Evolutionary conservation across 164 flowering plant genomes (phyloP).

Genomic region (Sextonia rubra): DNA sequence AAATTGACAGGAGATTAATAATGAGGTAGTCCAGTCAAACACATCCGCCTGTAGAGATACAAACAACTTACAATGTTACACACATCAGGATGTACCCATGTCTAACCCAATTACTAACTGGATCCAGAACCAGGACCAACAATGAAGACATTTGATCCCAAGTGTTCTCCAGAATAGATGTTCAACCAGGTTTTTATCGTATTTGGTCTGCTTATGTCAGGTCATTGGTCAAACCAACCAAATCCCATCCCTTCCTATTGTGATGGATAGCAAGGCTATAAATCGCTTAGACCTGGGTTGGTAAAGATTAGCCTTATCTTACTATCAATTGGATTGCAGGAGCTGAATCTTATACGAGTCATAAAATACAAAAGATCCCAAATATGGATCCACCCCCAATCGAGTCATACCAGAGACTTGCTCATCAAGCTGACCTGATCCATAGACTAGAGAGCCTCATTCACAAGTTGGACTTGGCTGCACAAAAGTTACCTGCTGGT

Average conservation of each 20-base stretch:
- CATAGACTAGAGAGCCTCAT: neutral
- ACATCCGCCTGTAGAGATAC: neutral
- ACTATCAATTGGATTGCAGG: neutral
- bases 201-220: neutral
- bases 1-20: slow-evolving; percentile 8
- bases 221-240: neutral
- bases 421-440: neutral
- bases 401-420: neutral
- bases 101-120: neutral
- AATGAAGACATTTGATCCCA: neutral
- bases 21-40: neutral
- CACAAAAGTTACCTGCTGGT: slow-evolving; percentile 71
- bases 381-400: neutral
- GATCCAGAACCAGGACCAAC: neutral
- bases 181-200: neutral
- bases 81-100: neutral
- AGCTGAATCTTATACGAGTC: neutral
- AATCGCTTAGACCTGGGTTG: no score
- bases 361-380: neutral
- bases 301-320: neutral
- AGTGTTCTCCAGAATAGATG: neutral
- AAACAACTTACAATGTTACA: no score
- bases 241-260: neutral
- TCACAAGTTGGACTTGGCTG: neutral
- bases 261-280: neutral